A percentile compares a stretch with the other conserved stretches of the same genome.
Evolutionary conservation across 306 rosid species (phyloP).

Genomic region (Morella rubra): DNA sequence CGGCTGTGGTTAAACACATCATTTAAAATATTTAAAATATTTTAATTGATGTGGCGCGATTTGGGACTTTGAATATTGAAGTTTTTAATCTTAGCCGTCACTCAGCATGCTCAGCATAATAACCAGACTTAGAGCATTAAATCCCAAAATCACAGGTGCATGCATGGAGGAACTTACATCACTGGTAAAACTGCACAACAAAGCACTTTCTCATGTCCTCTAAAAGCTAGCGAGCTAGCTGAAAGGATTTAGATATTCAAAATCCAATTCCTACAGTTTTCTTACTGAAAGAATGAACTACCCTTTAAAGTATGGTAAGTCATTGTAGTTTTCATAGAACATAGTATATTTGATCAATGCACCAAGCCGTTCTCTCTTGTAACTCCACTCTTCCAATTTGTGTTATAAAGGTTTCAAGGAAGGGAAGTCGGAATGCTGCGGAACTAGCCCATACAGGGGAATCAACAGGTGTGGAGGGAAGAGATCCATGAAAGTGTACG

Average conservation of each 20-base stretch:
- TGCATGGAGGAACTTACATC: conserved; percentile 33
- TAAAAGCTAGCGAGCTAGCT: conserved; percentile 29
- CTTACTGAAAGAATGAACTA: conserved; percentile 8
- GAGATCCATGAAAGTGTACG: conserved; percentile 23
- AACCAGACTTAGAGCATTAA: too few species aligned
- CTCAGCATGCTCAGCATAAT: too few species aligned
- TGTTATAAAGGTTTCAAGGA: conserved; percentile 34
- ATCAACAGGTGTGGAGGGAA: conserved; percentile 40
- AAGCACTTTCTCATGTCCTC: conserved; percentile 22
- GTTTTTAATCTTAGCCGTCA: too few species aligned
- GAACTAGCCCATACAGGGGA: conserved; percentile 41
- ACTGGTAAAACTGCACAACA: conserved; percentile 42
- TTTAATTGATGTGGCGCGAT: too few species aligned
- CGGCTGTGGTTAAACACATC: too few species aligned
- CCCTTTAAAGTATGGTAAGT: conserved; percentile 52
- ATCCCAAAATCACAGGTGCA: conserved; percentile 11
- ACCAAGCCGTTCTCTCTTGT: not conserved
- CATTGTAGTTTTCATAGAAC: not conserved
- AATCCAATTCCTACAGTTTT: conserved; percentile 15
- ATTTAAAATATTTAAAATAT: too few species aligned
- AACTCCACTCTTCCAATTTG: not conserved
- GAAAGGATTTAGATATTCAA: conserved; percentile 43
- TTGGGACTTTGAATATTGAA: too few species aligned
- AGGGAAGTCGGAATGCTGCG: conserved; percentile 42
- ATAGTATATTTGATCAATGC: not conserved